Evolutionary conservation across 495 filamentous ascomycete species (phyloP).

Genomic region (Tuber magnatum): DNA sequence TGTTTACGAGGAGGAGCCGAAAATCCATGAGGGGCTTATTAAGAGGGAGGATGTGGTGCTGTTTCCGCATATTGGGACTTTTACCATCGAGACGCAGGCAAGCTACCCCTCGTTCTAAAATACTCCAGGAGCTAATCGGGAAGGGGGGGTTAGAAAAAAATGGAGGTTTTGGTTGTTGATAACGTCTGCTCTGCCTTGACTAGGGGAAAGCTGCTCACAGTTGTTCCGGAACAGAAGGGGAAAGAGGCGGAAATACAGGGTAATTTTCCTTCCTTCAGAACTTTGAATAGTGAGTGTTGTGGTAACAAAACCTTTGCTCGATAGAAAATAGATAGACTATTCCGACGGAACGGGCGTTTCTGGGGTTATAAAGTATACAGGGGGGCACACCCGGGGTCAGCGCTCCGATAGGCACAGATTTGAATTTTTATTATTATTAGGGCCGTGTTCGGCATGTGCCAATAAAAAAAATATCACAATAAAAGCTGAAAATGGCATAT

Average conservation of each 20-base stretch:
- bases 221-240: constrained; percentile 59
- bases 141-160: constrained; percentile 40
- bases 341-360: not conserved
- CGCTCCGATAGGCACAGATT: not conserved
- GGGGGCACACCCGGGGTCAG: not conserved
- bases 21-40: constrained; percentile 56
- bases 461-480: too few species aligned
- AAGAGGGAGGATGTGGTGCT: constrained; percentile 56
- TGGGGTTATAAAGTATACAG: not conserved
- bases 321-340: not conserved
- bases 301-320: not conserved
- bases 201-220: constrained; percentile 58
- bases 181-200: constrained; percentile 59
- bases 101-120: constrained; percentile 11
- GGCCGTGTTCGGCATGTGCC: too few species aligned
- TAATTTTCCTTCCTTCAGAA: not conserved
- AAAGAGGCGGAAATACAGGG: constrained; percentile 24
- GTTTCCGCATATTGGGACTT: constrained; percentile 65
- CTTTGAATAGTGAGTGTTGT: not conserved
- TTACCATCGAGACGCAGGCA: constrained; percentile 54
- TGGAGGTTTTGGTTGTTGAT: constrained; percentile 59
- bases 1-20: constrained; percentile 64
- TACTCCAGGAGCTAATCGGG: not conserved
- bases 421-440: too few species aligned
- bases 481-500: too few species aligned